A percentile compares a stretch with the other conserved stretches of the same genome.
phyloP scores from a whole-genome alignment of 163 green algal species.

The Scenedesmus sp. region DNA sequence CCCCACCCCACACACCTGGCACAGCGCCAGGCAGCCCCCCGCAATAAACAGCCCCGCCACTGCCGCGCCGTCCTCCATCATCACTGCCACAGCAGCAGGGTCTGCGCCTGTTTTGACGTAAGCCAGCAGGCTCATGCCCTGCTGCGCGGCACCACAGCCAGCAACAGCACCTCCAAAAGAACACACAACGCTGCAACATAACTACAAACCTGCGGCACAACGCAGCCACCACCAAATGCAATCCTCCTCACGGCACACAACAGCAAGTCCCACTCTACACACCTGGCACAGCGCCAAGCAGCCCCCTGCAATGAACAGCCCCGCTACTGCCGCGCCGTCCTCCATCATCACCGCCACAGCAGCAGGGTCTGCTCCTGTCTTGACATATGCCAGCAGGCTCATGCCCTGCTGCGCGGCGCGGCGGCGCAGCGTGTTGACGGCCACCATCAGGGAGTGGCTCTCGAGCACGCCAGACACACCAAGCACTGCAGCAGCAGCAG shows the following conservation, averaged over 20 bases:
- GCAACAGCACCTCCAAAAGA: too few relatives aligned
- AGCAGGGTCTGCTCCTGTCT: constrained; percentile 83
- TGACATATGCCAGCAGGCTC: constrained; percentile 60
- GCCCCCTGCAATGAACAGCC: constrained; percentile 49
- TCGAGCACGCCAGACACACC: constrained; percentile 84
- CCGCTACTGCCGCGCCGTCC: constrained; percentile 87
- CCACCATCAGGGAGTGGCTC: constrained; percentile 87
- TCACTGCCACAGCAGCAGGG: constrained; percentile 91
- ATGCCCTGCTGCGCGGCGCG: constrained; percentile 72
- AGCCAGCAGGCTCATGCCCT: constrained; percentile 61
- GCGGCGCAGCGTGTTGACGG: constrained; percentile 70
- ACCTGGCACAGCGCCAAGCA: constrained; percentile 48
- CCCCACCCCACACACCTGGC: not conserved
- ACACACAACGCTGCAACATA: too few relatives aligned
- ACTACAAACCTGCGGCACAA: not conserved
- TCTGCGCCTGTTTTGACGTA: constrained; percentile 70
- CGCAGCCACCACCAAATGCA: not conserved
- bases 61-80: constrained; percentile 91
- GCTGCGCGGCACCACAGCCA: constrained; percentile 54
- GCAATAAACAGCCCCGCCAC: constrained; percentile 60
- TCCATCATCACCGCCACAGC: constrained; percentile 93
- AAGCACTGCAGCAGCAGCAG: constrained; percentile 73
- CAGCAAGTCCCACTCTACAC: not conserved
- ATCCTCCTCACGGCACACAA: not conserved
- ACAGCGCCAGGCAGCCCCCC: constrained; percentile 18